Conservation (phyloP, 768 basidiomycete genomes). For the Macrolepiota albuminosa region DNA sequence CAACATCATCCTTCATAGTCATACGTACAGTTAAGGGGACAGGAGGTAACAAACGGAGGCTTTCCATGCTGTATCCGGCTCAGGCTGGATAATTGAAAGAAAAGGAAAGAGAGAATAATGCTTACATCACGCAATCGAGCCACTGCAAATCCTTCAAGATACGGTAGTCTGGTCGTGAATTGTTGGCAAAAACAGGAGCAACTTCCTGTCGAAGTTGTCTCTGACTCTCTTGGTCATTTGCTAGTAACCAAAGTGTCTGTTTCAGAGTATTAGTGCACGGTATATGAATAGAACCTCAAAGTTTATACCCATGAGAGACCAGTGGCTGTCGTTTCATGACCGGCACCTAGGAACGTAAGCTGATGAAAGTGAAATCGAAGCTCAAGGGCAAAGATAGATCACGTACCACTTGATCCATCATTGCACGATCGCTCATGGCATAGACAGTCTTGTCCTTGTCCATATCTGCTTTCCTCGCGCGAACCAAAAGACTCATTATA, state of each 20-base stretch:
- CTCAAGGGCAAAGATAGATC: background rate
- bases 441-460: slow-evolving; percentile 31
- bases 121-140: slow-evolving; percentile 38
- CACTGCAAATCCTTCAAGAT: slow-evolving; percentile 33
- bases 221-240: slow-evolving; percentile 46
- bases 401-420: slow-evolving; percentile 50
- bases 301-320: slow-evolving; percentile 43
- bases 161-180: slow-evolving; percentile 34
- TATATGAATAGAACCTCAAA: background rate
- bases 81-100: background rate
- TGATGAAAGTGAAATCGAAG: slow-evolving; percentile 7
- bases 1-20: slow-evolving; percentile 30
- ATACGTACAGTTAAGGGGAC: slow-evolving; percentile 37
- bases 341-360: slow-evolving; percentile 47
- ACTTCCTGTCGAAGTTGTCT: slow-evolving; percentile 49
- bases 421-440: slow-evolving; percentile 40
- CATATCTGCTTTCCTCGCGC: slow-evolving; percentile 35
- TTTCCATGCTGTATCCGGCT: slow-evolving; percentile 30
- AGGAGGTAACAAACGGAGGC: slow-evolving; percentile 36
- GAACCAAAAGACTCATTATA: slow-evolving; percentile 49
- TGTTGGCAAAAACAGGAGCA: slow-evolving; percentile 28
- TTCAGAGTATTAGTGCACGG: background rate
- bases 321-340: slow-evolving; percentile 42
- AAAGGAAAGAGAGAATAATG: background rate
- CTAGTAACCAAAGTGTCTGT: slow-evolving; percentile 49